Evolutionary conservation across 2,329 filamentous ascomycete genomes (phyloP).

Genomic region (Talaromyces sp.): DNA sequence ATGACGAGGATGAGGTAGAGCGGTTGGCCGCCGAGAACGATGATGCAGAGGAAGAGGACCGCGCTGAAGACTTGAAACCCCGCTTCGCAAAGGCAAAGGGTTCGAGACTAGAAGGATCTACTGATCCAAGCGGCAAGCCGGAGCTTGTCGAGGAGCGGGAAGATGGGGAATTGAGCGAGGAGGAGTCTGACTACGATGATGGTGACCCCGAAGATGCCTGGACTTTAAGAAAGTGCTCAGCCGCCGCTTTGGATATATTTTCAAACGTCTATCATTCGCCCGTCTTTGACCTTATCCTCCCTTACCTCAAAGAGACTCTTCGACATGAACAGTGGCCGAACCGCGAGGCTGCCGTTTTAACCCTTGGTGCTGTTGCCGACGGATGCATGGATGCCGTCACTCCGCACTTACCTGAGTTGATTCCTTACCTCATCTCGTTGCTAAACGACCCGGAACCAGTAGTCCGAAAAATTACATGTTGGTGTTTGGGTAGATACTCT

Average conservation of each 20-base stretch:
- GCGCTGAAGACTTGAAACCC: slow-evolving; percentile 85
- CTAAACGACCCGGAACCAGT: slow-evolving; percentile 82
- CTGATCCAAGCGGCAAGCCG: slow-evolving; percentile 39
- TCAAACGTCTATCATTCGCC: slow-evolving; percentile 82
- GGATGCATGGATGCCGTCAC: slow-evolving; percentile 87
- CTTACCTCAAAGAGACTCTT: slow-evolving; percentile 86
- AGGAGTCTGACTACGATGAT: slow-evolving; percentile 71
- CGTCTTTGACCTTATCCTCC: slow-evolving; percentile 87
- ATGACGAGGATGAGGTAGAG: slow-evolving; percentile 87
- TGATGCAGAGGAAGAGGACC: slow-evolving; percentile 88
- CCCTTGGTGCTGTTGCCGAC: slow-evolving; percentile 89
- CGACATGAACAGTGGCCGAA: slow-evolving; percentile 86
- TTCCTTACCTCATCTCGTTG: slow-evolving; percentile 84
- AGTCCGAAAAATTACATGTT: slow-evolving; percentile 94
- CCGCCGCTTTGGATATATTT: slow-evolving; percentile 89
- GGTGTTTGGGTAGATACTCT: slow-evolving; percentile 92
- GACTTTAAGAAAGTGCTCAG: slow-evolving; percentile 96
- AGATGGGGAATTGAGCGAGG: slow-evolving; percentile 79
- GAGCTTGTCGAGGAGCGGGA: slow-evolving; percentile 52
- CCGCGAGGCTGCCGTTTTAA: slow-evolving; percentile 88
- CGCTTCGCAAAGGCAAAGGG: slow-evolving; percentile 73
- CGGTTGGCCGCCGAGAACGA: slow-evolving; percentile 78
- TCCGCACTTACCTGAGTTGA: slow-evolving; percentile 83
- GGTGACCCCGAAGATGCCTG: slow-evolving; percentile 83
- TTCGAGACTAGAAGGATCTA: slow-evolving; percentile 54